Evolutionary conservation across 768 basidiomycete species (phyloP).

Genomic region (Boletus patriciae): DNA sequence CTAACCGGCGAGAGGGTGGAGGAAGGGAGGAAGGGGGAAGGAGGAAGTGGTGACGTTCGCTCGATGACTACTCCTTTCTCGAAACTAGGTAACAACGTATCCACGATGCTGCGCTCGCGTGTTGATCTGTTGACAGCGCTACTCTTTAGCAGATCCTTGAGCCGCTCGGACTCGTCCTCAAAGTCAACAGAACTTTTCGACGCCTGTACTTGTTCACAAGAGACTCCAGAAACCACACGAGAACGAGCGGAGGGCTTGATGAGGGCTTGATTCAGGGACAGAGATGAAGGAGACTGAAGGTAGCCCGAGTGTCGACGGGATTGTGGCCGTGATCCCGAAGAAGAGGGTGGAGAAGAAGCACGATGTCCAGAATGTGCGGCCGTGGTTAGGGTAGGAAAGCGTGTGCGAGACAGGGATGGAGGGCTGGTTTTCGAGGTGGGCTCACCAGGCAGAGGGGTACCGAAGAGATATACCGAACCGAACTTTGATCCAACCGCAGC

Average conservation of each 20-base stretch:
- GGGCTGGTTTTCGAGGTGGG: slow-evolving; percentile 5
- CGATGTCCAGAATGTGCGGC: slow-evolving; percentile 9
- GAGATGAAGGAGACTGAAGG: slow-evolving; percentile 38
- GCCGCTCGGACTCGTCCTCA: slow-evolving; percentile 74
- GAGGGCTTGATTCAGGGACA: slow-evolving; percentile 40
- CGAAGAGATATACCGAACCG: slow-evolving; percentile 32
- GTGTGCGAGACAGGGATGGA: slow-evolving; percentile 16
- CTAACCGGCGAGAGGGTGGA: slow-evolving; percentile 9
- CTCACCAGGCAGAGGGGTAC: slow-evolving; percentile 26
- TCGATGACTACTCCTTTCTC: slow-evolving; percentile 32
- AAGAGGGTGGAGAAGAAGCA: slow-evolving; percentile 21
- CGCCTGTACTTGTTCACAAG: slow-evolving; percentile 68
- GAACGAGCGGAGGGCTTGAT: slow-evolving; percentile 58
- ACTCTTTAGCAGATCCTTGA: slow-evolving; percentile 71
- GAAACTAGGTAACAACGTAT: slow-evolving; percentile 31
- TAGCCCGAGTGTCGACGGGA: slow-evolving; percentile 31
- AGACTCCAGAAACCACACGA: slow-evolving; percentile 70
- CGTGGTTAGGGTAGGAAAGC: background rate
- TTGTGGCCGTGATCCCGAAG: slow-evolving; percentile 18
- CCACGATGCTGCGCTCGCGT: slow-evolving; percentile 32
- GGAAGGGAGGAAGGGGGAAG: slow-evolving; percentile 12
- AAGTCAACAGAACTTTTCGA: slow-evolving; percentile 79
- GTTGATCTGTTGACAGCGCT: slow-evolving; percentile 38
- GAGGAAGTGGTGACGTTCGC: slow-evolving; percentile 13
- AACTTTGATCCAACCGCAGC: slow-evolving; percentile 21